phyloP scores from a whole-genome alignment of 805 yeast species.

The Candida maesae region DNA sequence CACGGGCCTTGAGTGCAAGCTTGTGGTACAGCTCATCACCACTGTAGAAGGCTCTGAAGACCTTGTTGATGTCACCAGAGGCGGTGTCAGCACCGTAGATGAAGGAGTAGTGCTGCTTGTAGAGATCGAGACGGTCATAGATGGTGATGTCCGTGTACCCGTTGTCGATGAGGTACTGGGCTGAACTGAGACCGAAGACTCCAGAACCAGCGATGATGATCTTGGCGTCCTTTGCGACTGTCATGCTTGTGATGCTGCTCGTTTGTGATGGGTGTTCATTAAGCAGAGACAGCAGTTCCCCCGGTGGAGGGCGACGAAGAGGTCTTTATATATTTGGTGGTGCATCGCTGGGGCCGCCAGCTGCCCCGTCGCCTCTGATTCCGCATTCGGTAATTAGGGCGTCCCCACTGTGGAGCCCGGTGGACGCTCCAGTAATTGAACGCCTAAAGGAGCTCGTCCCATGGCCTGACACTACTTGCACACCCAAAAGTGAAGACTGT shows the following conservation, averaged over 20 bases:
- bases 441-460: no score
- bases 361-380: no score
- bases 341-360: no score
- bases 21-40: conserved; percentile 33
- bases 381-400: no score
- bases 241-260: neutral
- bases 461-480: no score
- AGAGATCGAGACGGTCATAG: conserved; percentile 34
- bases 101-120: conserved; percentile 27
- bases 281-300: no score
- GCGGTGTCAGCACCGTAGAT: conserved; percentile 40
- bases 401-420: no score
- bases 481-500: no score
- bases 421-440: no score
- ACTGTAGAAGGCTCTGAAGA: conserved; percentile 36
- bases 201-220: conserved; percentile 47
- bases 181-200: conserved; percentile 47
- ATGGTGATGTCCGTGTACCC: conserved; percentile 38
- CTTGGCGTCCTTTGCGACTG: conserved; percentile 8
- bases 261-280: no score
- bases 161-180: conserved; percentile 34
- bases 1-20: conserved; percentile 22
- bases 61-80: conserved; percentile 38
- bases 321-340: no score
- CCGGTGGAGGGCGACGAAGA: no score